Evolutionary conservation across 2,329 filamentous ascomycete species (phyloP), one percentile per base, ranked within the genome.

Genomic region (Colletotrichum lupini): DNA sequence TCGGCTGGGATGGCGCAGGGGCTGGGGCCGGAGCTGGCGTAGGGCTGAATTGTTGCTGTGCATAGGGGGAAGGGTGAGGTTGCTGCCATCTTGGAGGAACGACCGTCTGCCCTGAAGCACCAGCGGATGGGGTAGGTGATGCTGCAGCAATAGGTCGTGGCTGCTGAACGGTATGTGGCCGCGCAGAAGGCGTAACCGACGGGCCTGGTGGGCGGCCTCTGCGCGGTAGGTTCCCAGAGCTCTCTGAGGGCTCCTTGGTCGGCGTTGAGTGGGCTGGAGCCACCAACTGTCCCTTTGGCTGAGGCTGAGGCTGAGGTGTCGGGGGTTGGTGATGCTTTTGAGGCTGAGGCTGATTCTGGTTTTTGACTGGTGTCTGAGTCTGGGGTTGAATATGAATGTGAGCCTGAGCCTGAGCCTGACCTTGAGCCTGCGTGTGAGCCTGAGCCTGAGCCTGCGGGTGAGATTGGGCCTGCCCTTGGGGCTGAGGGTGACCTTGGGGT

Each of bases 241-340:
- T 60, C 30, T 72, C 72, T 35, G 68, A 28, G 3, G 57, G 68
- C 7, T 61, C 63, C 7, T 74, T 74, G 26, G 37, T 77, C 22
- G 80, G 79, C 4, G 79, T 81, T 19, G 82, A 80, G 49, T 84
- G 83, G 14, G 82, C 37, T 5, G 82, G 80, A 5, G 83, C 78
- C 14, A 80, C 79, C 63, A 81, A 74, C 42, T 85, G 83, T 2
- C 80, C 80, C 35, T 80, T 74, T 62, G 78, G 75, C 65, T 85
- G 84, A 57, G 78, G 75, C 65, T 85, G 84, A 57, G 83, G 81
- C 24, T 80, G 80, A 37, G 57, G 49, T 19, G 60, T 55, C 35
- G 67, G 72, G 14, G 56, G 22, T 24, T 70, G 75, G 19, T 24
- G 80, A 42, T 63, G 59, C 11, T 55, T 76, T 42, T 78, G 79